Evolutionary conservation across 1,139 yeast genomes (phyloP).

Genomic region (Pichia sp.): DNA sequence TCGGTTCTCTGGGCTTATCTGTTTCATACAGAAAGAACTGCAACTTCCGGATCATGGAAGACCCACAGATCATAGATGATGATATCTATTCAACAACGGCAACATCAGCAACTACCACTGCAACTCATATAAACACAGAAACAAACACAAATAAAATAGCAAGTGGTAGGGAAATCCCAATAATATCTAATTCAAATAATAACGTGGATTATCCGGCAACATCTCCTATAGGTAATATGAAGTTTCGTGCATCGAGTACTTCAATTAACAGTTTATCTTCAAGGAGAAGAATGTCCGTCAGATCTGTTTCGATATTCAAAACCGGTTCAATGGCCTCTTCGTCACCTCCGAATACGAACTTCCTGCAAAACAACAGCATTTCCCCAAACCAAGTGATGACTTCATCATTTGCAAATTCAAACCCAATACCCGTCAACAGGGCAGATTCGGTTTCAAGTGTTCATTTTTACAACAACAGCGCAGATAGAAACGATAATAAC

Average conservation of each 20-base stretch:
- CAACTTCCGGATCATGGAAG: constrained; percentile 58
- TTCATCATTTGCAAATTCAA: constrained; percentile 28
- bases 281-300: constrained; percentile 27
- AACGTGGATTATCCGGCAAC: constrained; percentile 1
- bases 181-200: neutral
- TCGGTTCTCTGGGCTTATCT: constrained; percentile 71
- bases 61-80: neutral
- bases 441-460: constrained; percentile 55
- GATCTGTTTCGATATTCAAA: constrained; percentile 57
- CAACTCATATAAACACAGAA: constrained; percentile 4
- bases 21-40: constrained; percentile 77
- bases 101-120: neutral
- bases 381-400: constrained; percentile 2
- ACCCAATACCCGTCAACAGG: constrained; percentile 38
- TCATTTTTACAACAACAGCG: constrained; percentile 14
- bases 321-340: constrained; percentile 54
- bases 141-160: neutral
- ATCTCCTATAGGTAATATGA: constrained; percentile 18
- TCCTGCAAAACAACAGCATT: neutral
- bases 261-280: constrained; percentile 25
- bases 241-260: constrained; percentile 21
- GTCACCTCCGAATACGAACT: constrained; percentile 38
- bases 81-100: neutral
- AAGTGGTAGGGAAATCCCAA: neutral
- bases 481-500: constrained; percentile 8